phyloP scores from a whole-genome alignment of 2,329 filamentous ascomycete species.

The Chrysosphaeria jannelii region DNA sequence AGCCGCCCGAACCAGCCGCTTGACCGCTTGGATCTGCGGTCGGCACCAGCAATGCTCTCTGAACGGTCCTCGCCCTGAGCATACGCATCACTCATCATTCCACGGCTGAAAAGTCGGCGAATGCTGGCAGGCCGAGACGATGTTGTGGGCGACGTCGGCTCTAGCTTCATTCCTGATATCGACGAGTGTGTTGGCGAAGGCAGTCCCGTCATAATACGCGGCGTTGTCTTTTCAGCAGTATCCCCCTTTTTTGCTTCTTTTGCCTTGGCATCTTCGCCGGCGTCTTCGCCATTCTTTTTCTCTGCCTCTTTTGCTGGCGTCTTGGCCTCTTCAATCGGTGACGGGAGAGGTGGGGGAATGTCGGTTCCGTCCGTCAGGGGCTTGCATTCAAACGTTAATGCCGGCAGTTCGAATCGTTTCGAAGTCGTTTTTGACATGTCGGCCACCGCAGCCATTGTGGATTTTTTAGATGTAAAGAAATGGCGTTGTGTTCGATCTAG shows the following conservation, averaged over 20 bases:
- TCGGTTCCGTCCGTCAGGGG: slow-evolving; percentile 28
- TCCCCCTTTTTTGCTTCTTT: slow-evolving; percentile 12
- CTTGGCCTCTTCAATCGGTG: slow-evolving; percentile 18
- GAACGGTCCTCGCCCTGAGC: slow-evolving; percentile 10
- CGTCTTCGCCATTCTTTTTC: slow-evolving; percentile 3
- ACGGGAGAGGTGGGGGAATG: slow-evolving; percentile 26
- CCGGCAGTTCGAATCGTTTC: slow-evolving; percentile 22
- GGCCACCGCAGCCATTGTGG: no score
- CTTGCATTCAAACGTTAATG: slow-evolving; percentile 25
- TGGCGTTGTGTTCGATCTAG: no score
- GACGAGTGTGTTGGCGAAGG: not conserved
- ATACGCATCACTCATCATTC: slow-evolving; percentile 21
- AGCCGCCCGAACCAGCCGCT: slow-evolving; percentile 29
- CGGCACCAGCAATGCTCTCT: slow-evolving; percentile 6
- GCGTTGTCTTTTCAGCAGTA: not conserved
- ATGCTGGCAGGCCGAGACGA: slow-evolving; percentile 24
- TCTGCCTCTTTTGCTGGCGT: slow-evolving; percentile 6
- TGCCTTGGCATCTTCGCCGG: slow-evolving; percentile 7
- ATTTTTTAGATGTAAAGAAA: no score
- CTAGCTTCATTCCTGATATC: not conserved
- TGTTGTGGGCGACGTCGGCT: slow-evolving; percentile 14
- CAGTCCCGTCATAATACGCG: not conserved
- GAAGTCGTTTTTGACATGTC: no score
- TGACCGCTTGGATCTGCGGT: slow-evolving; percentile 21
- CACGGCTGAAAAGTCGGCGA: slow-evolving; percentile 24